These are phyloP conservation scores for Ascochyta clinopodiicola DNA, from an alignment of 2,329 filamentous ascomycete genomes.

Conservation along the genomic window DNA sequence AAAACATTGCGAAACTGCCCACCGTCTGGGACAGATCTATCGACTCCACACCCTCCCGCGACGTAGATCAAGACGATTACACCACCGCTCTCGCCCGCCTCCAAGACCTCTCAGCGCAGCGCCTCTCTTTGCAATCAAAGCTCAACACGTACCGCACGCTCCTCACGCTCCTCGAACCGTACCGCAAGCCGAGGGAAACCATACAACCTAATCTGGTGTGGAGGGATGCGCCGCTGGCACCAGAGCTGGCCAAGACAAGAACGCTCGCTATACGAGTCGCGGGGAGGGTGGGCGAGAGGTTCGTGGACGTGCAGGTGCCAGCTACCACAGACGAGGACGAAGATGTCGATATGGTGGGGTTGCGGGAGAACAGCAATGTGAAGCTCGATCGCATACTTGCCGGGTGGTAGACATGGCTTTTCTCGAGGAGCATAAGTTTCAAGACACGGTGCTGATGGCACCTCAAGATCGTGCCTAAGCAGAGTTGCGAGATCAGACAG, in stretches of 20 bases:
- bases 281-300: slow-evolving; percentile 41
- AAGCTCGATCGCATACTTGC: slow-evolving; percentile 38
- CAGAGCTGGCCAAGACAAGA: slow-evolving; percentile 71
- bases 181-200: slow-evolving; percentile 54
- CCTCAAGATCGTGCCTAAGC: neutral
- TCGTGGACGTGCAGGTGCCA: slow-evolving; percentile 38
- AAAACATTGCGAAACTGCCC: slow-evolving; percentile 43
- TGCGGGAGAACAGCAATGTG: slow-evolving; percentile 24
- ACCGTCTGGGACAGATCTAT: slow-evolving; percentile 35
- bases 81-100: slow-evolving; percentile 55
- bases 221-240: slow-evolving; percentile 68
- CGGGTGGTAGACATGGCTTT: slow-evolving; percentile 25
- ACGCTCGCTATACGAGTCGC: slow-evolving; percentile 57
- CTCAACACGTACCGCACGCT: slow-evolving; percentile 58
- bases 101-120: slow-evolving; percentile 53
- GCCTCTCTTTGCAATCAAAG: slow-evolving; percentile 58
- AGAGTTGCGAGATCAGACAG: neutral
- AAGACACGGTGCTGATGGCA: neutral
- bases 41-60: slow-evolving; percentile 19
- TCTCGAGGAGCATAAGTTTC: neutral
- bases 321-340: slow-evolving; percentile 34
- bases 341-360: slow-evolving; percentile 28
- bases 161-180: slow-evolving; percentile 59
- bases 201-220: slow-evolving; percentile 72
- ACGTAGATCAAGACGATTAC: slow-evolving; percentile 40